phyloP scores from a whole-genome alignment of 1,284 basidiomycete genomes.

The Ceratobasidium sp. region DNA sequence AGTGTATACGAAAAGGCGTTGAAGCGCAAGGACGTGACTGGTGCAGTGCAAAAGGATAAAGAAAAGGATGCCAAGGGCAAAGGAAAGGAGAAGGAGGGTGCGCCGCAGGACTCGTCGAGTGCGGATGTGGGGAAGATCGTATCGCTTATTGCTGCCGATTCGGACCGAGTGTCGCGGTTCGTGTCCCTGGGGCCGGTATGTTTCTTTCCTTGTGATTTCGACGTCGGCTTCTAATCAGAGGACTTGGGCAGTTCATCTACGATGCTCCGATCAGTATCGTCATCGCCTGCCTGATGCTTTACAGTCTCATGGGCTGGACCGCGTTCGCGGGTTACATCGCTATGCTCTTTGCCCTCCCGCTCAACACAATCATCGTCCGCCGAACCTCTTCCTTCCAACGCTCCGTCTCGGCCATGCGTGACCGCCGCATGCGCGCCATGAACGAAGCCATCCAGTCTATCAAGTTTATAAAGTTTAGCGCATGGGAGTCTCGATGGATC shows the following conservation, averaged over 20 bases:
- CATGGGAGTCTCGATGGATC: conserved; percentile 46
- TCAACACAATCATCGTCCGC: conserved; percentile 52
- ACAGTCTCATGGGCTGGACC: conserved; percentile 46
- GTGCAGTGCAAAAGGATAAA: conserved; percentile 40
- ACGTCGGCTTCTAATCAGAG: conserved; percentile 36
- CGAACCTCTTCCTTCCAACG: conserved; percentile 55
- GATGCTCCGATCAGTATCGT: conserved; percentile 42
- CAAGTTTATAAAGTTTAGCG: conserved; percentile 48
- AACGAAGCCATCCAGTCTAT: conserved; percentile 48
- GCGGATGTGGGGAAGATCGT: conserved; percentile 31
- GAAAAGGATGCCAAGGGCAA: conserved; percentile 42
- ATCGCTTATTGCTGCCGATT: conserved; percentile 29
- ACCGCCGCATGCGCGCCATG: conserved; percentile 44
- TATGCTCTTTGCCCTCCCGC: conserved; percentile 39
- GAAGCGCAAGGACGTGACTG: conserved; percentile 48
- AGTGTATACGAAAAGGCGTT: conserved; percentile 49
- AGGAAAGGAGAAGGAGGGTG: background rate
- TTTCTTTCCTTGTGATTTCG: background rate
- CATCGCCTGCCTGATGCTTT: conserved; percentile 33
- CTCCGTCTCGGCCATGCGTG: conserved; percentile 33
- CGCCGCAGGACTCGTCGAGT: conserved; percentile 43
- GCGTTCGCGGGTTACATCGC: conserved; percentile 46
- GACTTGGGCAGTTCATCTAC: conserved; percentile 64
- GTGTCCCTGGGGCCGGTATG: conserved; percentile 5
- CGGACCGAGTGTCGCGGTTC: conserved; percentile 30